Percentiles rank a stretch among this genome's conserved stretches.
Evolutionary conservation across 2,329 filamentous ascomycete species (phyloP).

Genomic region (Colletotrichum musae): DNA sequence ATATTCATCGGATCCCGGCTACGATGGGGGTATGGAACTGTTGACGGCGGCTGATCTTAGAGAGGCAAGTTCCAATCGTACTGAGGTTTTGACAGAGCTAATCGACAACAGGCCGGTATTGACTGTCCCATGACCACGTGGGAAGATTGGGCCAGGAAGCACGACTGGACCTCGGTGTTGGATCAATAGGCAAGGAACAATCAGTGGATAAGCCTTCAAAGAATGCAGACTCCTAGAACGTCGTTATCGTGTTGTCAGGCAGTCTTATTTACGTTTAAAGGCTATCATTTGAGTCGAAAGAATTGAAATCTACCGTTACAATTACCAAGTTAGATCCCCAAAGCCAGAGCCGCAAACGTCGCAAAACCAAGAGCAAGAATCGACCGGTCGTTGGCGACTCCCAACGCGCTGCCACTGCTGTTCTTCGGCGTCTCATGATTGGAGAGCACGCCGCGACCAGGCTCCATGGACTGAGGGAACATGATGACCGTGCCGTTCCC

Average conservation of each 20-base stretch:
- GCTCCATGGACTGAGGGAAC: constrained; percentile 33
- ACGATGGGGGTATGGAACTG: constrained; percentile 61
- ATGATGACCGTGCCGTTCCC: constrained; percentile 31
- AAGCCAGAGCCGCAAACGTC: background rate
- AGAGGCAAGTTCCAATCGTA: constrained; percentile 52
- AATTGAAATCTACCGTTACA: too few species aligned
- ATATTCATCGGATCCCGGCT: constrained; percentile 63
- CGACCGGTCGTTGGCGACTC: background rate
- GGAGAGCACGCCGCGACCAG: constrained; percentile 9
- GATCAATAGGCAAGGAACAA: constrained; percentile 32
- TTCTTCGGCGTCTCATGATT: constrained; percentile 13
- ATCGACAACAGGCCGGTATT: constrained; percentile 45
- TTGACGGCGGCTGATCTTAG: constrained; percentile 59
- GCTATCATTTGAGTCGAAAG: too few species aligned
- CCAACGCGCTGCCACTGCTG: constrained; percentile 1
- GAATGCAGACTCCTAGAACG: too few species aligned
- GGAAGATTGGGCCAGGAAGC: constrained; percentile 52
- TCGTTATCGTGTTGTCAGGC: too few species aligned
- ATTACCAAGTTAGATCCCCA: background rate
- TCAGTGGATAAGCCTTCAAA: background rate
- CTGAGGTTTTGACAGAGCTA: background rate
- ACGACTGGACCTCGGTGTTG: constrained; percentile 52
- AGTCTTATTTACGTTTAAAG: too few species aligned
- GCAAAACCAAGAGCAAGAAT: constrained; percentile 10
- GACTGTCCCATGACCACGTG: constrained; percentile 59